Evolutionary conservation across 2,329 filamentous ascomycete genomes (phyloP).

Genomic region (Scopulariopsis brevicaulis): DNA sequence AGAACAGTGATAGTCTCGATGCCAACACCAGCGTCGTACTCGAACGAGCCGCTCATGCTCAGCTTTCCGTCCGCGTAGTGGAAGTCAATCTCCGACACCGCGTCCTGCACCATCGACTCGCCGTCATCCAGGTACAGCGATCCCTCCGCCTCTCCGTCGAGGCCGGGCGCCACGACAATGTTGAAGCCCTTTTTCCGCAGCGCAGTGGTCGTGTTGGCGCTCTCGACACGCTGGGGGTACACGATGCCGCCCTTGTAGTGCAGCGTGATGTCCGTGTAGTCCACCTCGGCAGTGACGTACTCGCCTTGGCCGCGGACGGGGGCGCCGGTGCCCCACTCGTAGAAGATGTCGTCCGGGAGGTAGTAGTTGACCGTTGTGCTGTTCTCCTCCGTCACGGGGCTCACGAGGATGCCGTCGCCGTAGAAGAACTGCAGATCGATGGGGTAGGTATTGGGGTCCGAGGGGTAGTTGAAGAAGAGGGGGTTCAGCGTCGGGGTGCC

Average conservation of each 20-base stretch:
- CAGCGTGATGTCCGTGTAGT: slow-evolving; percentile 44
- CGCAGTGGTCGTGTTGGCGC: slow-evolving; percentile 51
- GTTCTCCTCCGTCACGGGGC: slow-evolving; percentile 29
- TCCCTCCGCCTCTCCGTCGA: slow-evolving; percentile 50
- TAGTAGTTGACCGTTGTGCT: slow-evolving; percentile 29
- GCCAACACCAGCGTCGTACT: background rate
- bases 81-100: background rate
- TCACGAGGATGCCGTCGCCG: slow-evolving; percentile 29
- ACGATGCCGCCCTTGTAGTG: slow-evolving; percentile 55
- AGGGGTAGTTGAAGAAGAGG: slow-evolving; percentile 58
- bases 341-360: slow-evolving; percentile 35
- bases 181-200: slow-evolving; percentile 57
- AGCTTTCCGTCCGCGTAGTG: background rate
- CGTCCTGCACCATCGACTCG: slow-evolving; percentile 2
- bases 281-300: background rate
- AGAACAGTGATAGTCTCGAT: background rate
- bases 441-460: slow-evolving; percentile 25
- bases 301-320: slow-evolving; percentile 4
- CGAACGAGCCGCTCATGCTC: background rate
- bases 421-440: slow-evolving; percentile 36
- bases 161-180: slow-evolving; percentile 44
- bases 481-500: slow-evolving; percentile 57
- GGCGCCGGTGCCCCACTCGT: slow-evolving; percentile 33
- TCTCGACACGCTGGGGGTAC: slow-evolving; percentile 41
- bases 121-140: slow-evolving; percentile 65